phyloP scores from a whole-genome alignment of 495 filamentous ascomycete genomes.

The Aspergillus nidulans region DNA sequence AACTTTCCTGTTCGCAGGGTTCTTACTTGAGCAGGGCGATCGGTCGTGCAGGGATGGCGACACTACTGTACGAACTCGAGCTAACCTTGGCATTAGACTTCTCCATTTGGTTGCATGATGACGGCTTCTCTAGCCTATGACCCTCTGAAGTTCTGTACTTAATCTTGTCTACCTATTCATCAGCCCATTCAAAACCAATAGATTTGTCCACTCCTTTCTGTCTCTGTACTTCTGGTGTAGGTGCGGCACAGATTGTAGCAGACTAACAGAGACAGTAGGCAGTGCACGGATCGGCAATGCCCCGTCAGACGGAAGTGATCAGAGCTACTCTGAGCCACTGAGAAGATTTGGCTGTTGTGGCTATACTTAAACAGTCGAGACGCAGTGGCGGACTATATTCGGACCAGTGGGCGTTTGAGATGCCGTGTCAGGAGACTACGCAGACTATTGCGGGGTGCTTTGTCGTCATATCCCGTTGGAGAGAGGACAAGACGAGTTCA shows the following conservation, averaged over 20 bases:
- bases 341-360: not conserved
- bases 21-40: not conserved
- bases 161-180: too few relatives aligned
- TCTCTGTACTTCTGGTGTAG: too few relatives aligned
- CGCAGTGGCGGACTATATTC: conserved; percentile 2
- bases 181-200: too few relatives aligned
- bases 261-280: not conserved
- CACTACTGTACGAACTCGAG: too few relatives aligned
- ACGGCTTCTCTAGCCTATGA: not conserved
- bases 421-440: conserved; percentile 16
- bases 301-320: not conserved
- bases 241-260: not conserved
- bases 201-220: too few relatives aligned
- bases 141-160: not conserved
- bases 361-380: not conserved
- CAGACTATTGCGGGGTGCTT: conserved; percentile 10
- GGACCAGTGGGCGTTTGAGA: conserved; percentile 9
- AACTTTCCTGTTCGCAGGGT: not conserved
- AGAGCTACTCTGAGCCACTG: not conserved
- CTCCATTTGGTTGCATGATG: not conserved
- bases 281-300: conserved; percentile 16
- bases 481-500: too few relatives aligned
- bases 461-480: not conserved
- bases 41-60: not conserved
- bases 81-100: not conserved